These are phyloP conservation scores for Sporothrix variecibatus DNA, from an alignment of 2,329 filamentous ascomycete genomes.

Conservation along the genomic window DNA sequence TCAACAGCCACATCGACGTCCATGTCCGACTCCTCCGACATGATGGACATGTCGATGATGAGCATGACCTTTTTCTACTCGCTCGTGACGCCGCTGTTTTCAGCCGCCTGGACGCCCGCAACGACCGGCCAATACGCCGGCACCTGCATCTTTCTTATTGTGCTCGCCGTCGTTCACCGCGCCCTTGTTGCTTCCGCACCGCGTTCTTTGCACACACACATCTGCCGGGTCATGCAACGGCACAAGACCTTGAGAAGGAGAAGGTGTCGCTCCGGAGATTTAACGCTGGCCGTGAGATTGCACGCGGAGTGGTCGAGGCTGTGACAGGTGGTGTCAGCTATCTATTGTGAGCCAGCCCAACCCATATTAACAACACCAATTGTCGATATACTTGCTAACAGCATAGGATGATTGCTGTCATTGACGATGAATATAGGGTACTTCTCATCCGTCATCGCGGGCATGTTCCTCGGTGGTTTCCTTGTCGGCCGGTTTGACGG, in stretches of 20 bases:
- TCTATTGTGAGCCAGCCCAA: slow-evolving; percentile 69
- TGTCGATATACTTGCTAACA: background rate
- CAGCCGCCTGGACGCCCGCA: slow-evolving; percentile 70
- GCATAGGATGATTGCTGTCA: slow-evolving; percentile 82
- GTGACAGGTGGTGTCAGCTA: slow-evolving; percentile 77
- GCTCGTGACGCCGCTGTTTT: slow-evolving; percentile 54
- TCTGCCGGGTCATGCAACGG: background rate
- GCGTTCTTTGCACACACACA: background rate
- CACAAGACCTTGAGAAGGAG: background rate
- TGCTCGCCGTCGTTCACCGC: slow-evolving; percentile 70
- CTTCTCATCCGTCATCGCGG: slow-evolving; percentile 71
- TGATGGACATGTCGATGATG: slow-evolving; percentile 25
- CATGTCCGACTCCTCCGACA: background rate
- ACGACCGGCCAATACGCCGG: slow-evolving; percentile 74
- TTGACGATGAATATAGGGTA: slow-evolving; percentile 86
- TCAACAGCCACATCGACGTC: background rate
- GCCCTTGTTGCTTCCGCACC: slow-evolving; percentile 68
- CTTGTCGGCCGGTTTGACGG: slow-evolving; percentile 14
- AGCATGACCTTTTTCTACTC: slow-evolving; percentile 58
- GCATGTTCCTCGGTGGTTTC: slow-evolving; percentile 36
- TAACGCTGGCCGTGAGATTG: background rate
- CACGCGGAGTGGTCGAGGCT: slow-evolving; percentile 51
- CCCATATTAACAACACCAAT: background rate
- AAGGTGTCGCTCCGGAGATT: background rate
- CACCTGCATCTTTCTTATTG: slow-evolving; percentile 86